phyloP scores from a whole-genome alignment of 306 rosid genomes.

The Fragaria ananassa region DNA sequence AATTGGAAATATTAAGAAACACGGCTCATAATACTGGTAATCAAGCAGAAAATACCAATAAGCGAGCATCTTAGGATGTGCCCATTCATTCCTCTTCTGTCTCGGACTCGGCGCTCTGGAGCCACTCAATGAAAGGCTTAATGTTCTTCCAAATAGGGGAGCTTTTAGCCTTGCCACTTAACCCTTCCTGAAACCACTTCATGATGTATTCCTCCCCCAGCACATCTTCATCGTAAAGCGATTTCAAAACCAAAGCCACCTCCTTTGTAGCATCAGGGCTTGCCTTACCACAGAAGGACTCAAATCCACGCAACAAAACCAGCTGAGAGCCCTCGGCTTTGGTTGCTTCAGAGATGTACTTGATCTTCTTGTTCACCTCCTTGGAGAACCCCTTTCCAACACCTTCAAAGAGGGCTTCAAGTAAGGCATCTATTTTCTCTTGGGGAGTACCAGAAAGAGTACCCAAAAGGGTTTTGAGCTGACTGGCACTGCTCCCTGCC shows the following conservation, averaged over 20 bases:
- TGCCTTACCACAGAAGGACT: conserved; percentile 35
- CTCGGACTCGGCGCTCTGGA: conserved; percentile 63
- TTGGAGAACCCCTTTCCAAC: conserved; percentile 59
- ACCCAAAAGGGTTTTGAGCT: conserved; percentile 45
- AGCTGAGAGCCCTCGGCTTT: conserved; percentile 44
- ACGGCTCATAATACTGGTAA: neutral
- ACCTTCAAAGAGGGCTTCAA: conserved; percentile 51
- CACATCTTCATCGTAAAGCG: conserved; percentile 41
- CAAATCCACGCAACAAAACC: conserved; percentile 37
- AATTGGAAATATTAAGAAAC: neutral
- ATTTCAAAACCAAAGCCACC: conserved; percentile 50
- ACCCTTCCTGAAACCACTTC: conserved; percentile 49
- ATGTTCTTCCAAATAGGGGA: conserved; percentile 44
- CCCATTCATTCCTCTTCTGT: conserved; percentile 44
- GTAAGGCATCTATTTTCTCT: conserved; percentile 47
- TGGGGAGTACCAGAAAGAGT: conserved; percentile 50
- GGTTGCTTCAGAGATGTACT: conserved; percentile 40
- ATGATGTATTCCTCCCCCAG: conserved; percentile 44
- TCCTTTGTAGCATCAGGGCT: conserved; percentile 44
- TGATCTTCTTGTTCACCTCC: conserved; percentile 50
- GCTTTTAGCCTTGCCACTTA: conserved; percentile 29
- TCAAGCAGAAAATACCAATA: neutral
- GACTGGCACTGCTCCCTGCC: conserved; percentile 32
- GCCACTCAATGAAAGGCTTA: conserved; percentile 63
- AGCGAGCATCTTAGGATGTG: neutral